Conservation (phyloP, 148 eudicot genomes). For the Spergularia bocconei region DNA sequence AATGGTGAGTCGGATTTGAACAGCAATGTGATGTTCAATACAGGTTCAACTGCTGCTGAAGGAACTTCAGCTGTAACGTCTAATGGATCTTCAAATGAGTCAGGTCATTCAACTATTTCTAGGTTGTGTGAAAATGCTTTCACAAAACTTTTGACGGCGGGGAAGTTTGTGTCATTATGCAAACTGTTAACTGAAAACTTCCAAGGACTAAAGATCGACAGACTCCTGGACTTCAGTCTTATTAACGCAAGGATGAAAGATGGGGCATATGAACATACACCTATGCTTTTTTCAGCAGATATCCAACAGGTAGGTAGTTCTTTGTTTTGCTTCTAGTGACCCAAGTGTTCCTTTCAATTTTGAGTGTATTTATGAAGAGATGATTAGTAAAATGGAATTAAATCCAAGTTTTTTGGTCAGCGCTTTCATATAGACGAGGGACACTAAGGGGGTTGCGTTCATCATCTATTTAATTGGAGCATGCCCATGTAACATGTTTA, state of each 20-base stretch:
- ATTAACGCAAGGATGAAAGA: constrained; percentile 62
- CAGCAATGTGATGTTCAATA: constrained; percentile 23
- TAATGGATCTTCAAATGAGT: constrained; percentile 42
- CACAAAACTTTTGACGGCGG: constrained; percentile 53
- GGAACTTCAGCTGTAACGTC: constrained; percentile 30
- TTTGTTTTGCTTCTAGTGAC: background rate
- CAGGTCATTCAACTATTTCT: constrained; percentile 34
- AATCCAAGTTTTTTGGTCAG: background rate
- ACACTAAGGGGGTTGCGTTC: background rate
- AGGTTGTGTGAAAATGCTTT: constrained; percentile 51
- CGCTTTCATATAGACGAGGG: background rate
- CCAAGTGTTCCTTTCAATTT: background rate
- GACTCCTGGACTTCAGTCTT: constrained; percentile 46
- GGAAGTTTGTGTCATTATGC: constrained; percentile 63
- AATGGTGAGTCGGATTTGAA: constrained; percentile 33
- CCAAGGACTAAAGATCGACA: constrained; percentile 55
- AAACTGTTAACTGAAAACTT: constrained; percentile 59
- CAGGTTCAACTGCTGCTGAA: constrained; percentile 29
- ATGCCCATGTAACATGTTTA: background rate
- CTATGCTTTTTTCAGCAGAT: constrained; percentile 63
- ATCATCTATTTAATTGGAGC: background rate
- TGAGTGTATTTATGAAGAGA: background rate
- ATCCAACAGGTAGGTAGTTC: constrained; percentile 58
- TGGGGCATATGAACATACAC: constrained; percentile 64
- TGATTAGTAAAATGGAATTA: background rate